Base-by-base conservation (phyloP, 2,329 filamentous ascomycete species). In the Trichoderma atrobrunneum region DNA sequence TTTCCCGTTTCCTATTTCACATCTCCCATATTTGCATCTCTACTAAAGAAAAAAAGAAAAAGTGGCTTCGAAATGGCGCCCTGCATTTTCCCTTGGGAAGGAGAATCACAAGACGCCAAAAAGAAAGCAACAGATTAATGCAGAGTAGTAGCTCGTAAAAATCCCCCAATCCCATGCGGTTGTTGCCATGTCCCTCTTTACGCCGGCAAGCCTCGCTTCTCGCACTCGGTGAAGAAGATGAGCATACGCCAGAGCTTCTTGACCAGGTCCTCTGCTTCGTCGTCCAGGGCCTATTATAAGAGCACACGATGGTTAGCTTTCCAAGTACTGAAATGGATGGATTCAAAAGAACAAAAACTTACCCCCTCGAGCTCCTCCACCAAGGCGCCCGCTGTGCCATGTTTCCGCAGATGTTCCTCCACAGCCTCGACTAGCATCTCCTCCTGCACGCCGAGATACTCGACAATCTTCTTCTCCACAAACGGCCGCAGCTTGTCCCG, bases 231-330 rank as follows among this genome's bases (percentile, higher is more conserved):
- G 78, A 95, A 98, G 89, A 98, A 98, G 78, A 98, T 97, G 72
- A 98, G 91, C 94, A 98, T 97, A 65, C 95, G 90, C 96, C 96
- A 99, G 43, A 99, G 88, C 84, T 98, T 98, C 88, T 94, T 97
- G 64, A 98, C 95, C 76, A 99, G 84, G 30, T 93, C 91, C 81
- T 98, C 95, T 12, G 95, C 94, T 79, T 98, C 96, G 78, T 99
- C 96, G 79, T 98, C 96, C 74, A 99, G 86, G 57, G 94, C 93
- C 90, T 95, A 74, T 73, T 73, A 12, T 12, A 26, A 32, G 18
- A 73, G 72, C 3, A 39, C 26, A 48, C n/a, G 26, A 7, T 12
- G 64, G 74, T 84, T 77, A 84, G 81, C 66, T 72, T 4, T 51
- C 43, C 5, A 26, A 26, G 43, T 18, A 5, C 5, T 12, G 8